A percentile compares a stretch with the other conserved stretches of the same genome.
Evolutionary conservation across 2,329 filamentous ascomycete species (phyloP).

Genomic region (Hypoxylon sp.): DNA sequence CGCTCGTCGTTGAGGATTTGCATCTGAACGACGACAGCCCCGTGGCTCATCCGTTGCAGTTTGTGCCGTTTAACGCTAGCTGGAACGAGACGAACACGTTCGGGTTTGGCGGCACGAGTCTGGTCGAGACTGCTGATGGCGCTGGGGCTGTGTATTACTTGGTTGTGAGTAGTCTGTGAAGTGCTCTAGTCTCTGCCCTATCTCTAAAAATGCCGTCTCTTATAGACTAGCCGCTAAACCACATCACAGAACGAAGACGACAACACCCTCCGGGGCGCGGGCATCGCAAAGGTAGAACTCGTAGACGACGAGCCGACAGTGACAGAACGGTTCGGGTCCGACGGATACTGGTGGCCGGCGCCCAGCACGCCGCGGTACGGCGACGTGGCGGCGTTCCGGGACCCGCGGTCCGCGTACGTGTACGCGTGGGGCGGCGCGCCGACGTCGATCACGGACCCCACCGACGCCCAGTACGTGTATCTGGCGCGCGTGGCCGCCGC

Average conservation of each 20-base stretch:
- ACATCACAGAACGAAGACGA: slow-evolving; percentile 42
- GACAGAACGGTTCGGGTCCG: slow-evolving; percentile 45
- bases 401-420: slow-evolving; percentile 49
- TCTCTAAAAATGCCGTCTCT: not conserved
- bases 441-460: slow-evolving; percentile 40
- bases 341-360: slow-evolving; percentile 50
- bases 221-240: not conserved
- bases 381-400: slow-evolving; percentile 49
- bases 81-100: slow-evolving; percentile 49
- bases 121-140: slow-evolving; percentile 46
- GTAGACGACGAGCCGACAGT: slow-evolving; percentile 47
- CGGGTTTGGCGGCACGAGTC: slow-evolving; percentile 52
- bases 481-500: slow-evolving; percentile 47
- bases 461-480: slow-evolving; percentile 45
- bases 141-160: slow-evolving; percentile 49
- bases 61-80: slow-evolving; percentile 47
- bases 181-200: too few relatives aligned
- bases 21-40: slow-evolving; percentile 46
- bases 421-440: slow-evolving; percentile 52
- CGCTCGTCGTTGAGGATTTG: slow-evolving; percentile 48
- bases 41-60: slow-evolving; percentile 46
- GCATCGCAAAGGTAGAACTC: slow-evolving; percentile 48
- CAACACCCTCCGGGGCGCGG: slow-evolving; percentile 47
- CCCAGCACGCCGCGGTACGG: slow-evolving; percentile 47
- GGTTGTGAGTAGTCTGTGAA: slow-evolving; percentile 47